Percentiles rank a stretch among this genome's conserved stretches.
These are phyloP conservation scores for Saururus chinensis DNA, from an alignment of 164 flowering plant species.

Conservation along the genomic window DNA sequence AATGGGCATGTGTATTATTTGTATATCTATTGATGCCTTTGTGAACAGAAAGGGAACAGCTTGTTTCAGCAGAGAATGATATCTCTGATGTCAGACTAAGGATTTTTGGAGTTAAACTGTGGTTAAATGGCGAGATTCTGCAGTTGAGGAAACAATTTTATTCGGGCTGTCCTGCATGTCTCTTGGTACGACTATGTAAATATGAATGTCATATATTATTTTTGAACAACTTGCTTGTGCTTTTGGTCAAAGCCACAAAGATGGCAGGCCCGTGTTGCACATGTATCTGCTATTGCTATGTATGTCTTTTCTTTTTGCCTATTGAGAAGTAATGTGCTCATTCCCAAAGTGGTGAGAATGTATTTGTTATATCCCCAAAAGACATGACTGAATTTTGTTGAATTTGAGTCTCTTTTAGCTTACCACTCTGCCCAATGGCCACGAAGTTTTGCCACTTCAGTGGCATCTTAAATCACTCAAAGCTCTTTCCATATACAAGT, in stretches of 20 bases:
- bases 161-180: neutral
- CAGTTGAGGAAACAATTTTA: neutral
- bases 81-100: constrained; percentile 8
- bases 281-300: constrained; percentile 19
- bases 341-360: too few relatives aligned
- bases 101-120: neutral
- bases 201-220: constrained; percentile 19
- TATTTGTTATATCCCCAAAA: too few relatives aligned
- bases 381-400: too few relatives aligned
- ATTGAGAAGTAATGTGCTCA: too few relatives aligned
- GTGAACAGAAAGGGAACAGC: constrained; percentile 9
- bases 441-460: too few relatives aligned
- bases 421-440: too few relatives aligned
- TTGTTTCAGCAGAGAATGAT: constrained; percentile 15
- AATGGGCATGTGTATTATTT: constrained; percentile 20
- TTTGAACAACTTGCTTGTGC: constrained; percentile 21
- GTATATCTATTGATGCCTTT: constrained; percentile 20
- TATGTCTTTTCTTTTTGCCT: neutral
- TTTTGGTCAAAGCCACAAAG: constrained; percentile 62
- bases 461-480: too few relatives aligned
- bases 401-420: too few relatives aligned
- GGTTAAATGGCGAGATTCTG: neutral
- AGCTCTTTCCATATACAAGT: too few relatives aligned
- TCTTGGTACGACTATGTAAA: constrained; percentile 23
- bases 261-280: constrained; percentile 56